Evolutionary conservation across 2,329 filamentous ascomycete genomes (phyloP), one percentile per base, ranked within the genome.

Genomic region (Aureobasidium vineae): DNA sequence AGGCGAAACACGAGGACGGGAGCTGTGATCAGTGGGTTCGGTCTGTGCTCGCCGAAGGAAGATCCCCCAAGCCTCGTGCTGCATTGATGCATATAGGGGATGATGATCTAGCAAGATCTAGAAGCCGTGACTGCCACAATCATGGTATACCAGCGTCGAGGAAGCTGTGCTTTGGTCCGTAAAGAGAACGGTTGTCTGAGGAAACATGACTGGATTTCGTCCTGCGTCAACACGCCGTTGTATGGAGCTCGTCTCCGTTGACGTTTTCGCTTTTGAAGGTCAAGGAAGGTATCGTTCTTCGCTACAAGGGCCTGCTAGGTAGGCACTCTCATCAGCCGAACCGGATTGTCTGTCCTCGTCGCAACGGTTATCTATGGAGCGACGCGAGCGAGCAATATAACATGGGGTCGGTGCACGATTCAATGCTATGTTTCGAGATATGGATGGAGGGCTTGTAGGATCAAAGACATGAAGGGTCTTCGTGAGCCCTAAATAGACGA

Each of bases 171-270:
- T 61, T 26, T 23, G 19, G 26, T 16, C 4, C 16, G 13, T 6
- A 38, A 2, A 36, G 11, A 26, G 8, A 31, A 33, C 16, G 11
- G 3, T 16, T 33, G 54, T 47, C n/a, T 49, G 11, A n/a, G 3
- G 16, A 4, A 3, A 26, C 6, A 19, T 3, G 13, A 1, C 13
- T 10, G 31, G 36, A 28, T 61, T 49, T 61, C 43, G 57, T 40
- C 10, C 57, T 61, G 57, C 41, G 57, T 47, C 59, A 47, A 40
- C 15, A 43, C 52, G 15, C 59, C 59, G 57, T 61, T 61, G 13
- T 11, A 31, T n/a, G 3, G 10, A 33, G 13, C 28, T 49, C n/a
- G 49, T 61, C 57, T 61, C 5, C 31, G 41, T 36, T 49, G 43
- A 23, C 41, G 28, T 7, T 49, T 21, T n/a, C 26, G 28, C 15